phyloP scores from a whole-genome alignment of 257 asterid species.

The Rauvolfia tetraphylla region DNA sequence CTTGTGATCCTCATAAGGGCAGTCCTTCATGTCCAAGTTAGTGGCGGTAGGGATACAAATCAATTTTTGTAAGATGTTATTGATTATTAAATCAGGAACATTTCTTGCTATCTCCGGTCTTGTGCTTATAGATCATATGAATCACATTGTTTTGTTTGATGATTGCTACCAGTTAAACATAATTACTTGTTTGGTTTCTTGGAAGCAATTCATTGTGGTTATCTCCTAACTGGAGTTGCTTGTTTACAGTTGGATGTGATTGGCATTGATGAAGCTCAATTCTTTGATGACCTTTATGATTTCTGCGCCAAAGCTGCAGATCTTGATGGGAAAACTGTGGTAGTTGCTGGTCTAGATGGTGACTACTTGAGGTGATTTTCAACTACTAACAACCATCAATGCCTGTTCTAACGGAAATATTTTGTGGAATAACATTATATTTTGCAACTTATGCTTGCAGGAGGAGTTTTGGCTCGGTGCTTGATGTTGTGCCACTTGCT shows the following conservation, averaged over 20 bases:
- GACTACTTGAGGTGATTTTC: slow-evolving; percentile 63
- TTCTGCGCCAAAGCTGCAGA: slow-evolving; percentile 81
- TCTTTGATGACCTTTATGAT: slow-evolving; percentile 75
- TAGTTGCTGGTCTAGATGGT: slow-evolving; percentile 91
- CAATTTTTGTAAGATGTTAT: neutral
- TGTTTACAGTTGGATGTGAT: slow-evolving; percentile 72
- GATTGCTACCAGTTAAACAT: neutral
- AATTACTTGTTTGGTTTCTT: neutral
- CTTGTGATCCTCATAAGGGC: too few species aligned
- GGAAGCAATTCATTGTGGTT: neutral
- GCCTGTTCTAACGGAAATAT: neutral
- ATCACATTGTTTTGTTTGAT: neutral
- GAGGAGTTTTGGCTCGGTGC: slow-evolving; percentile 64
- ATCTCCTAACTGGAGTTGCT: neutral
- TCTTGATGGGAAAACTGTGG: slow-evolving; percentile 59
- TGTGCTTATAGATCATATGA: neutral
- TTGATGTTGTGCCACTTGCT: slow-evolving; percentile 70
- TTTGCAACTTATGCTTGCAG: slow-evolving; percentile 11
- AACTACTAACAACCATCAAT: neutral
- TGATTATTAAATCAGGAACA: neutral
- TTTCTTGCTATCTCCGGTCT: neutral
- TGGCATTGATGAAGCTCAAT: slow-evolving; percentile 90
- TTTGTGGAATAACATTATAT: neutral
- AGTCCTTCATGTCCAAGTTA: too few species aligned
- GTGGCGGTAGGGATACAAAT: neutral